Evolutionary conservation across 106 monocot genomes (phyloP).

Genomic region (Acorus calamus): DNA sequence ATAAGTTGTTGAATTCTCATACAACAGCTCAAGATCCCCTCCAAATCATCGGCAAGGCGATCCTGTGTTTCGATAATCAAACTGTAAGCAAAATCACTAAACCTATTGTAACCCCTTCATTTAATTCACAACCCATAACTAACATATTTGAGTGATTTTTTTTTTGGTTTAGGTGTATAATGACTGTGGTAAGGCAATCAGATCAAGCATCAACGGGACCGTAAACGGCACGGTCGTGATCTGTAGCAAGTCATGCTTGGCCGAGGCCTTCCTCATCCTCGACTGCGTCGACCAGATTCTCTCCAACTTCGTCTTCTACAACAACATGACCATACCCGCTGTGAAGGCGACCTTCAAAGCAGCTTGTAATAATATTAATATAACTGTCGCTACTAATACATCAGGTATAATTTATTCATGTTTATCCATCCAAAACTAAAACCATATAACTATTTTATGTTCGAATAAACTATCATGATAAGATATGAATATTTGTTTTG

Average conservation of each 20-base stretch:
- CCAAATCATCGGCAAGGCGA: slow-evolving; percentile 1
- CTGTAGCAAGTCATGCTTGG: slow-evolving; percentile 9
- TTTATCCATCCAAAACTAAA: too few species aligned
- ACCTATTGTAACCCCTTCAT: too few species aligned
- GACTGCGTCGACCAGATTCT: slow-evolving; percentile 7
- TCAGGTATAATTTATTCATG: too few species aligned
- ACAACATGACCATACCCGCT: too few species aligned
- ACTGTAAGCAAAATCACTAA: neutral
- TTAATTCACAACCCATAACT: neutral
- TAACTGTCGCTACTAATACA: too few species aligned
- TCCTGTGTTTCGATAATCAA: slow-evolving; percentile 13
- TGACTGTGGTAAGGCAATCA: neutral
- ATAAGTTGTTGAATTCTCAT: neutral
- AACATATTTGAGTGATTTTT: neutral
- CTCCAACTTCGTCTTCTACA: slow-evolving; percentile 8
- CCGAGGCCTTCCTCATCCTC: slow-evolving; percentile 4
- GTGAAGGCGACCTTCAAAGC: too few species aligned
- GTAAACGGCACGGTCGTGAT: neutral
- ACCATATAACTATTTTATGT: too few species aligned
- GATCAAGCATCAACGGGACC: neutral
- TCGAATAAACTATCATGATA: too few species aligned
- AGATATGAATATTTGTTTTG: too few species aligned
- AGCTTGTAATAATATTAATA: too few species aligned
- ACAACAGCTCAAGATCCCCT: slow-evolving; percentile 2
- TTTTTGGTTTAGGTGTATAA: slow-evolving; percentile 2